Evolutionary conservation across 306 rosid genomes (phyloP).

Genomic region (Spatholobus suberectus): DNA sequence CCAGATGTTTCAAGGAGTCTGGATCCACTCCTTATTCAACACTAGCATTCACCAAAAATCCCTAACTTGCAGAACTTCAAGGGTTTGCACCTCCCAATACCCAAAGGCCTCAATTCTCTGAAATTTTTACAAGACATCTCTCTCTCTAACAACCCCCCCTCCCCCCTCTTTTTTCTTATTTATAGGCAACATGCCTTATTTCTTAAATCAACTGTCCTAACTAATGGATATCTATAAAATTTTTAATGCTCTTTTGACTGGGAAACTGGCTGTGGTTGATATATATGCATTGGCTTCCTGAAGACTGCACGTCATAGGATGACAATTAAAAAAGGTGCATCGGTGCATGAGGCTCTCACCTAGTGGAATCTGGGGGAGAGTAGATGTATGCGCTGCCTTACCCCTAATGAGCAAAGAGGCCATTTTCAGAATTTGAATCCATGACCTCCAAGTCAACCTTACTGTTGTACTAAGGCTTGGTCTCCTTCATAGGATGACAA

Average conservation of each 20-base stretch:
- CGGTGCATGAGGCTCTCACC: no score
- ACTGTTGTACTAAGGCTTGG: not conserved
- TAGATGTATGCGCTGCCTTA: no score
- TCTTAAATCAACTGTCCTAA: no score
- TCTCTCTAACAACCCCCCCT: no score
- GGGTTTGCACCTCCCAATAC: not conserved
- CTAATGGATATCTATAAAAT: no score
- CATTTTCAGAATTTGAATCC: not conserved
- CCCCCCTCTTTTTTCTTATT: no score
- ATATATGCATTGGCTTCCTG: not conserved
- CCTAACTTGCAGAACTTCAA: not conserved
- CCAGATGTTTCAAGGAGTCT: not conserved
- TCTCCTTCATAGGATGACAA: constrained; percentile 14
- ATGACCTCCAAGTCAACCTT: not conserved
- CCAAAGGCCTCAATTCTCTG: not conserved
- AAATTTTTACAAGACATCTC: no score
- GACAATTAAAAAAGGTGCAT: no score
- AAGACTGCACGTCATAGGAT: not conserved
- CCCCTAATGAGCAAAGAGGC: no score
- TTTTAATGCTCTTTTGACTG: not conserved
- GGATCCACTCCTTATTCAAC: not conserved
- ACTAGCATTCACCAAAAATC: not conserved
- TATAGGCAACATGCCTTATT: no score
- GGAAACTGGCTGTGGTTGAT: not conserved
- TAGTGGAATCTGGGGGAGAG: no score